These are phyloP conservation scores for Steccherinum ochraceum DNA, from an alignment of 768 basidiomycete species.

Conservation along the genomic window DNA sequence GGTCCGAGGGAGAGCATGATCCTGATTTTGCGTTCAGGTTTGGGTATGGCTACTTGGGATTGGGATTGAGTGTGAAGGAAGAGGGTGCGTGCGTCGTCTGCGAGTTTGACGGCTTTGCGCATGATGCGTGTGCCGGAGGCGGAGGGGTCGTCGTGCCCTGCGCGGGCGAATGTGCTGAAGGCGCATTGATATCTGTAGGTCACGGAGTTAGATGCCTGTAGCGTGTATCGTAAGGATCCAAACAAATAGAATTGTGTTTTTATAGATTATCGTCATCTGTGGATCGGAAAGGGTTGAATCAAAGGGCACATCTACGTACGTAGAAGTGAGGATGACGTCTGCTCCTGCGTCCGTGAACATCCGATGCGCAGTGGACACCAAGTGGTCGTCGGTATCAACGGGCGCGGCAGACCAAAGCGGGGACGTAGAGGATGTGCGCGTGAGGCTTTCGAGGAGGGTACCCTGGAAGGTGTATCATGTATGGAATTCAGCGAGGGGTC, in stretches of 20 bases:
- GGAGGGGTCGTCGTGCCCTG: conserved; percentile 39
- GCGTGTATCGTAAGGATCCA: neutral
- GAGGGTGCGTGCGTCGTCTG: conserved; percentile 36
- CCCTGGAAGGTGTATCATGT: too few species aligned
- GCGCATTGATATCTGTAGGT: conserved; percentile 60
- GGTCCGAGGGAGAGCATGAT: conserved; percentile 72
- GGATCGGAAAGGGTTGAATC: neutral
- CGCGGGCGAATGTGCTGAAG: conserved; percentile 42
- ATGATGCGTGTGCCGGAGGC: conserved; percentile 33
- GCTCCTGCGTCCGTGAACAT: conserved; percentile 63
- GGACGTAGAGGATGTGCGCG: too few species aligned
- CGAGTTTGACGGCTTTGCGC: conserved; percentile 46
- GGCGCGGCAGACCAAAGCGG: conserved; percentile 72
- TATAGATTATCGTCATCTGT: too few species aligned
- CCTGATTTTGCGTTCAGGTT: conserved; percentile 24
- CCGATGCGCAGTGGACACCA: conserved; percentile 52
- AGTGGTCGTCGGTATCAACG: conserved; percentile 43
- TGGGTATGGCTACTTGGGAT: neutral
- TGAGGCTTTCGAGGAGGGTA: too few species aligned
- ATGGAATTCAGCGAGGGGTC: too few species aligned
- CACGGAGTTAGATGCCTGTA: neutral
- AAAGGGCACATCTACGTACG: conserved; percentile 36
- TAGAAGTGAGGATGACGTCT: conserved; percentile 58
- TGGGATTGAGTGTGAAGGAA: conserved; percentile 21
- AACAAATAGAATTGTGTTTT: too few species aligned